These are phyloP conservation scores for Francoa sonchifolia DNA, from an alignment of 441 rosid species.

Conservation along the genomic window DNA sequence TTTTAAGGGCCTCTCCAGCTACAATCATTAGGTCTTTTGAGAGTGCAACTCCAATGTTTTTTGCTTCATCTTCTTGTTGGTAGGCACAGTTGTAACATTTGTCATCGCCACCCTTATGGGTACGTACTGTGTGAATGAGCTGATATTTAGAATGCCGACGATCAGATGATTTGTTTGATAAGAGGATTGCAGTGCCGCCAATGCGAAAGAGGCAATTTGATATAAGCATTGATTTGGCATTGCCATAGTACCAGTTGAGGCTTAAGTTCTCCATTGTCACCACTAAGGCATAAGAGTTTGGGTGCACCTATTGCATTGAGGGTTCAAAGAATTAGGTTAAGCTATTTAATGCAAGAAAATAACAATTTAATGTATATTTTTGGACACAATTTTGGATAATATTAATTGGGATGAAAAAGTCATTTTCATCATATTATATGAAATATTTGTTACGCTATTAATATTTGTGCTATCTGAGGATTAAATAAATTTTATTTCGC, in stretches of 20 bases:
- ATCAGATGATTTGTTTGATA: constrained; percentile 11
- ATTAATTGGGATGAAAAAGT: too few relatives aligned
- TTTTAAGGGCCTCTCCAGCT: constrained; percentile 20
- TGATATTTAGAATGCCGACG: constrained; percentile 15
- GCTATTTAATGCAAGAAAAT: too few relatives aligned
- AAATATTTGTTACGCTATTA: too few relatives aligned
- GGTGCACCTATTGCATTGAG: constrained; percentile 12
- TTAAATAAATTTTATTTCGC: too few relatives aligned
- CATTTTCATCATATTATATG: too few relatives aligned
- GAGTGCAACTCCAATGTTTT: constrained; percentile 11
- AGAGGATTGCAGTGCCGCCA: constrained; percentile 17
- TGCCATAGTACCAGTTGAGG: constrained; percentile 19
- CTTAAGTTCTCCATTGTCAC: constrained; percentile 19
- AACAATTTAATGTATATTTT: too few relatives aligned
- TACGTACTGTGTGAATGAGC: constrained; percentile 15
- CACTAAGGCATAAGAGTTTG: constrained; percentile 17
- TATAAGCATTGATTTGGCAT: constrained; percentile 17
- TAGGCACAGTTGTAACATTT: constrained; percentile 12
- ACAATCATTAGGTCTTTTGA: constrained; percentile 19
- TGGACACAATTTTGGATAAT: too few relatives aligned
- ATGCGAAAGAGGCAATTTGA: constrained; percentile 19
- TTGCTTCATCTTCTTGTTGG: constrained; percentile 13
- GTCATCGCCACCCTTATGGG: constrained; percentile 18
- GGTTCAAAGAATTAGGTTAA: neutral
- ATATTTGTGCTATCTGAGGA: too few relatives aligned